Conservation (phyloP, 768 basidiomycete genomes). For the Daedaleopsis sinensis region DNA sequence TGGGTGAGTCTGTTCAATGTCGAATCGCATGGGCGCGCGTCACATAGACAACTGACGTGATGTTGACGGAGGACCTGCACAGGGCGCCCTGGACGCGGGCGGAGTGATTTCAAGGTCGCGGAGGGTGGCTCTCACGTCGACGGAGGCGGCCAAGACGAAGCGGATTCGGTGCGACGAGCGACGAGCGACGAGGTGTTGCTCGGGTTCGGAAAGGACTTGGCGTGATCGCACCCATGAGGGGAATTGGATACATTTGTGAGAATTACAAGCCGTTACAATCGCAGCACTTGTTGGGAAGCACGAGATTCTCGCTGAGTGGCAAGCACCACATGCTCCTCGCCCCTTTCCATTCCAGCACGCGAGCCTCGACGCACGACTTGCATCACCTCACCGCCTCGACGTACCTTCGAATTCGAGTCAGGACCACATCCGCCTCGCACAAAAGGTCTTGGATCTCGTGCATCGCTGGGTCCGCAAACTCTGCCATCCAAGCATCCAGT, state of each 20-base stretch:
- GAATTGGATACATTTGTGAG: conserved; percentile 23
- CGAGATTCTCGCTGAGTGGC: too few species aligned
- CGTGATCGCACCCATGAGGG: conserved; percentile 31
- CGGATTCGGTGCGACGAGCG: conserved; percentile 32
- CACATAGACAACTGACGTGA: background rate
- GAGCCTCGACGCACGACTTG: too few species aligned
- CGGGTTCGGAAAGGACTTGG: conserved; percentile 38
- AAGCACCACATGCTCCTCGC: too few species aligned
- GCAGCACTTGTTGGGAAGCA: too few species aligned
- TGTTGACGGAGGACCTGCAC: conserved; percentile 36
- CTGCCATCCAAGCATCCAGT: too few species aligned
- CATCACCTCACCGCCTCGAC: too few species aligned
- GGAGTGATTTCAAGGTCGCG: conserved; percentile 21
- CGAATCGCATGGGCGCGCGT: background rate
- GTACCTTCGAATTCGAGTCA: too few species aligned
- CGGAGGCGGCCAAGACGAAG: conserved; percentile 25
- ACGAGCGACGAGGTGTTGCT: conserved; percentile 39
- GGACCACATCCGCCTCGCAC: too few species aligned
- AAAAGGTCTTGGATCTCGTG: too few species aligned
- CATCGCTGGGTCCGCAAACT: too few species aligned
- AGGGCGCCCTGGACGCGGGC: conserved; percentile 32
- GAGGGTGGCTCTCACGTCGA: conserved; percentile 44
- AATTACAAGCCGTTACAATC: too few species aligned
- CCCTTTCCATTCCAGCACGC: too few species aligned
- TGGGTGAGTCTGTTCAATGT: conserved; percentile 59